Percentiles rank a stretch among this genome's conserved stretches.
Conservation (phyloP, 768 basidiomycete species). For the Suillus brevipes region DNA sequence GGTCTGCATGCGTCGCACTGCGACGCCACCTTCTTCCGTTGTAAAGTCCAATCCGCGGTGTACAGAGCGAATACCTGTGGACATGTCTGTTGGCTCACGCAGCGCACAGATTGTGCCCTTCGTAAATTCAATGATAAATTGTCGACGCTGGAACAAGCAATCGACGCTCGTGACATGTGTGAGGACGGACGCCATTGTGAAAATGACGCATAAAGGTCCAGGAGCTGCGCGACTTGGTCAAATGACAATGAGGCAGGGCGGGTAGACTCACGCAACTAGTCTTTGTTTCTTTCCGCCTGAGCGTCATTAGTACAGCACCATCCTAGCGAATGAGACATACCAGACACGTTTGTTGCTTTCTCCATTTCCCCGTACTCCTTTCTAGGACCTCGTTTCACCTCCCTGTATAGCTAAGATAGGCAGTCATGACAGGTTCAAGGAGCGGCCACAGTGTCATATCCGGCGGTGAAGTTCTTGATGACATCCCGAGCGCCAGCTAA, state of each 20-base stretch:
- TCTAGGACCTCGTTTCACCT: slow-evolving; percentile 16
- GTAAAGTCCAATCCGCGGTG: slow-evolving; percentile 87
- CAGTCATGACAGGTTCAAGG: slow-evolving; percentile 33
- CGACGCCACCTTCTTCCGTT: slow-evolving; percentile 84
- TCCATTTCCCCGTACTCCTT: slow-evolving; percentile 20
- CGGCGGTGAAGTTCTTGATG: slow-evolving; percentile 36
- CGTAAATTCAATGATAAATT: slow-evolving; percentile 23
- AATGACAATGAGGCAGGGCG: neutral
- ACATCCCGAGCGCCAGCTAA: slow-evolving; percentile 44
- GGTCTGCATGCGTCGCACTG: slow-evolving; percentile 79
- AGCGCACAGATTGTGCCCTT: slow-evolving; percentile 43
- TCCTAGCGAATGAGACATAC: slow-evolving; percentile 8
- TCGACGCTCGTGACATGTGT: slow-evolving; percentile 23
- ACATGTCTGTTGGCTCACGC: slow-evolving; percentile 79
- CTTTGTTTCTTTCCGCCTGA: slow-evolving; percentile 34
- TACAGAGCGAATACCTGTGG: slow-evolving; percentile 70
- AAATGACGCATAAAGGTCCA: slow-evolving; percentile 38
- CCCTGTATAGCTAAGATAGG: slow-evolving; percentile 29
- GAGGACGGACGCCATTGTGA: slow-evolving; percentile 42
- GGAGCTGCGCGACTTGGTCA: slow-evolving; percentile 21
- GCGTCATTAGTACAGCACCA: neutral
- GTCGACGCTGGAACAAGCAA: slow-evolving; percentile 17
- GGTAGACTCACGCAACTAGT: slow-evolving; percentile 24
- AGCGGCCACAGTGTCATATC: slow-evolving; percentile 43
- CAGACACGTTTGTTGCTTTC: slow-evolving; percentile 27